Conservation (phyloP, 768 basidiomycete species). For the Tricholoma sp. region DNA sequence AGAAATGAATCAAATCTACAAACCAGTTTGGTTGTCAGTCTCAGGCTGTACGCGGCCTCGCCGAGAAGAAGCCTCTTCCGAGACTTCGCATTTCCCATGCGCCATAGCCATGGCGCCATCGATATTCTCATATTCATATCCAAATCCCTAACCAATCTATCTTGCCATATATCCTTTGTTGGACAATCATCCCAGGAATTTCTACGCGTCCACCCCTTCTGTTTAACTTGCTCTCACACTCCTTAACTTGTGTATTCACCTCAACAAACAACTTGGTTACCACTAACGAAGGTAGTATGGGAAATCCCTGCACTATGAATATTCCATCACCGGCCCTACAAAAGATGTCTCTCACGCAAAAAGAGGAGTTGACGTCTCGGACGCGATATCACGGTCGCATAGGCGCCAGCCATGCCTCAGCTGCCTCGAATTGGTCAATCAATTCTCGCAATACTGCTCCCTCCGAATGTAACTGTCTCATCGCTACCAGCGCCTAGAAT, state of each 20-base stretch:
- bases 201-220: neutral
- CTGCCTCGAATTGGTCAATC: constrained; percentile 94
- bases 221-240: constrained; percentile 9
- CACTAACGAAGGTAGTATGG: constrained; percentile 8
- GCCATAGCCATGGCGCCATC: constrained; percentile 1
- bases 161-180: constrained; percentile 3
- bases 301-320: neutral
- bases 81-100: neutral
- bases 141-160: no score
- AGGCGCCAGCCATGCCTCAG: constrained; percentile 89
- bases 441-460: constrained; percentile 77
- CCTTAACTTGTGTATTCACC: neutral
- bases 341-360: neutral
- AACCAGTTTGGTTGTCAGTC: no score
- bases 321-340: neutral
- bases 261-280: constrained; percentile 11
- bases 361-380: neutral
- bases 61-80: neutral
- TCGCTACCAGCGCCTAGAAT: constrained; percentile 74
- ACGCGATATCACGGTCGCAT: constrained; percentile 66
- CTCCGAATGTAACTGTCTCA: constrained; percentile 85
- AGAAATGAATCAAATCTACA: no score
- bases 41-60: neutral
- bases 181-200: constrained; percentile 12
- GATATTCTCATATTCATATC: constrained; percentile 11